Evolutionary conservation across 2,329 filamentous ascomycete genomes (phyloP).

Genomic region (Nemania diffusa): DNA sequence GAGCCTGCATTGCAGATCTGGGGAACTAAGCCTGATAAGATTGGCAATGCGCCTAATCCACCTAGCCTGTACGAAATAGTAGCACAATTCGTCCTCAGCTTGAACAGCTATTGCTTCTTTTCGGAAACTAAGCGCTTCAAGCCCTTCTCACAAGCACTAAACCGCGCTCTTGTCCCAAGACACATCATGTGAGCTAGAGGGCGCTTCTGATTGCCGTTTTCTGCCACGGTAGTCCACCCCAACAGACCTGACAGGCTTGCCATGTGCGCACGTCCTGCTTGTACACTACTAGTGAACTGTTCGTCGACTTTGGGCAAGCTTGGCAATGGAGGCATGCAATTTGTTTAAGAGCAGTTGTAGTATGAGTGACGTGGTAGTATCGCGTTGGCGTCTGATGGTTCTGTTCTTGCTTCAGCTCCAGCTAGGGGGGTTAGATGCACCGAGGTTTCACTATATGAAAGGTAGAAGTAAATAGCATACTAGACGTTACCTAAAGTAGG

Average conservation of each 20-base stretch:
- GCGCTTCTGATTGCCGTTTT: neutral
- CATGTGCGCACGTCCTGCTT: constrained; percentile 4
- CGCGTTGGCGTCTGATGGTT: neutral
- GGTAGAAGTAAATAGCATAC: neutral
- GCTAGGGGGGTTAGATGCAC: neutral
- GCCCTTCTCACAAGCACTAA: neutral
- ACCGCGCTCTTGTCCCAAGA: neutral
- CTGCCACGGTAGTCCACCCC: neutral
- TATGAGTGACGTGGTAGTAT: neutral
- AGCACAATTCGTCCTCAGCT: constrained; percentile 6
- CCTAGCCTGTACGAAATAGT: neutral
- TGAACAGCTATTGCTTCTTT: neutral
- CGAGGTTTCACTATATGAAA: neutral
- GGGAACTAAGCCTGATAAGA: constrained; percentile 8
- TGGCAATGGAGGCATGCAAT: neutral
- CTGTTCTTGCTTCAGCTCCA: constrained; percentile 15
- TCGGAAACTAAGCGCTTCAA: neutral
- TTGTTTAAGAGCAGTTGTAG: neutral
- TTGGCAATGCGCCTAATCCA: neutral
- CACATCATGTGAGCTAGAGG: neutral
- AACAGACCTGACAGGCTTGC: neutral
- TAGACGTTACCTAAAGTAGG: neutral
- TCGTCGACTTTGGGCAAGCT: neutral
- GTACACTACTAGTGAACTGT: neutral
- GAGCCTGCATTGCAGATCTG: constrained; percentile 26